Conservation (phyloP, 2,329 filamentous ascomycete species). For the Neocatenulostroma microsporum region DNA sequence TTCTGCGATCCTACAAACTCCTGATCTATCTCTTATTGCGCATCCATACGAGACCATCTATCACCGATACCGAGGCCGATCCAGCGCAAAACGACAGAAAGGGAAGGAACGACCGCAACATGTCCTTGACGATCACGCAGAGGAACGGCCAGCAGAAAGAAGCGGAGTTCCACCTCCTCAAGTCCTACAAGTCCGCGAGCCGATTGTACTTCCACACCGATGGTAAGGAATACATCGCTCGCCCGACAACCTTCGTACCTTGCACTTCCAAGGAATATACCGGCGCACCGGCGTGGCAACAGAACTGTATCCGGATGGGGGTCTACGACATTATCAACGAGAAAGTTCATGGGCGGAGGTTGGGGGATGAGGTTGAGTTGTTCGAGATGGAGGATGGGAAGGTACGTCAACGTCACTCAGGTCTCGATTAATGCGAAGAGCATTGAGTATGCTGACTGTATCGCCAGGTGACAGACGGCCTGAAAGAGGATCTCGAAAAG, state of each 20-base stretch:
- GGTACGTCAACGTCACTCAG: not conserved
- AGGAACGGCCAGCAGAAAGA: not conserved
- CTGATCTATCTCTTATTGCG: too few relatives aligned
- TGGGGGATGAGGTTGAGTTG: constrained; percentile 8
- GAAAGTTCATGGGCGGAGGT: constrained; percentile 3
- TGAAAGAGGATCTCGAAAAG: not conserved
- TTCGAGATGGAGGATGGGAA: constrained; percentile 6
- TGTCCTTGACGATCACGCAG: not conserved
- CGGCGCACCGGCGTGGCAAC: not conserved
- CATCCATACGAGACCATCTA: too few relatives aligned
- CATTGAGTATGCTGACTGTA: too few relatives aligned
- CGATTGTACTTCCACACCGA: not conserved
- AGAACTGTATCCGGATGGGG: not conserved
- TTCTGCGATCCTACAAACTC: too few relatives aligned
- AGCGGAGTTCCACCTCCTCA: constrained; percentile 4
- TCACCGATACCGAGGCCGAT: too few relatives aligned
- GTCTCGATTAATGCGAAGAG: not conserved
- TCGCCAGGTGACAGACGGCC: not conserved
- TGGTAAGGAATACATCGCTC: not conserved
- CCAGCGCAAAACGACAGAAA: not conserved
- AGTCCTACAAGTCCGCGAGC: not conserved
- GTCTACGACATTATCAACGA: not conserved
- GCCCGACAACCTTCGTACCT: not conserved
- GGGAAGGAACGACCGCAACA: not conserved
- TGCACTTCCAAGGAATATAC: not conserved